Base-by-base conservation (phyloP, 495 filamentous ascomycete genomes). In the Aspergillus homomorphus region DNA sequence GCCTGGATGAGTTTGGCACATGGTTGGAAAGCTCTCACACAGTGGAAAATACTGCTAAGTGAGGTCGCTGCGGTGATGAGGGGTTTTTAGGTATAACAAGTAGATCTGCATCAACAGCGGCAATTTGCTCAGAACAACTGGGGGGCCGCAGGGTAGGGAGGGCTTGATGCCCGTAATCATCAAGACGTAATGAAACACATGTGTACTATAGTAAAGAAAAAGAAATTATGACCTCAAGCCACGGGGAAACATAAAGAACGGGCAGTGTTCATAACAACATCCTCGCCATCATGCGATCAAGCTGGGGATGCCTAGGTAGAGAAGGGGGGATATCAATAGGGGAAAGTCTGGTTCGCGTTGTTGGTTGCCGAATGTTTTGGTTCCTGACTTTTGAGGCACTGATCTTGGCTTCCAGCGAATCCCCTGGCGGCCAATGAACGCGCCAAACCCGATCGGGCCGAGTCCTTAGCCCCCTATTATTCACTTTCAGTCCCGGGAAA, bases 1-100 rank as follows among this genome's bases (percentile, higher is more conserved):
- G 82, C 19, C 66, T 85, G 33, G 79, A 84, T 52, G 71, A 79
- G 45, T 85, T 84, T 66, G 82, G 82, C 14, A 69, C 69, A 10
- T 84, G 81, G 82, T 59, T 85, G 42, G 82, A 85, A 62, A 70
- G 69, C 41, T 68, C 65, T 4, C 57, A 69, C 33, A 54, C 51
- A 33, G 64, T 65, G 19, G 66, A 72, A 46, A 68, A 68, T 41
- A 59, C 57, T 3, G 67, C 69, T 4, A 69, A 69, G 45, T 67
- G 54, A 63, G 41, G 26, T 16, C 14, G 18, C 10, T 9, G 43
- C 7, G 28, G n/a, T 6, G n/a, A 44, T 45, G 6, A 23, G 33
- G 50, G 57, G 30, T 30, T 30, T 4, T 10, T 30, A 30, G 26
- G 19, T 48, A n/a, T n/a, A 21, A 9, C 20, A 48, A 21, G 45